phyloP scores from a whole-genome alignment of 768 basidiomycete species.

The Tephrocybe sp. region DNA sequence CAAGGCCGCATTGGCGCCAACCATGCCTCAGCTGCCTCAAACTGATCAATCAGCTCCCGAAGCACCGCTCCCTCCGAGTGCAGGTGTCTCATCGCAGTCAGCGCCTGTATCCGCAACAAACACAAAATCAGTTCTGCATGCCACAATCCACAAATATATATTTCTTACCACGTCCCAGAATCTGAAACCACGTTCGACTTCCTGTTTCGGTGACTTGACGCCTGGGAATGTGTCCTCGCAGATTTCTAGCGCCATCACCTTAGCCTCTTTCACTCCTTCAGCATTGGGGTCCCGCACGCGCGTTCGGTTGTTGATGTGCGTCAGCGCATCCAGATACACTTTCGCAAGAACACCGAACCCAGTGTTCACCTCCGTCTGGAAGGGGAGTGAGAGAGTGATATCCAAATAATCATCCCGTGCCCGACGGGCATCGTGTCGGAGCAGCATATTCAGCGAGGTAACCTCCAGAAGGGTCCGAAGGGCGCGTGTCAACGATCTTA shows the following conservation, averaged over 20 bases:
- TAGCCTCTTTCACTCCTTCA: constrained; percentile 78
- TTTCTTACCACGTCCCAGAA: constrained; percentile 96
- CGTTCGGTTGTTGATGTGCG: constrained; percentile 79
- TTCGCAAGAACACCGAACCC: constrained; percentile 97
- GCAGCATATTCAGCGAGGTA: constrained; percentile 87
- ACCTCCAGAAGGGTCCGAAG: constrained; percentile 89
- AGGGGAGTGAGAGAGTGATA: constrained; percentile 87
- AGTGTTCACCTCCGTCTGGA: constrained; percentile 96
- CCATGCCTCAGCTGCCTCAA: constrained; percentile 95
- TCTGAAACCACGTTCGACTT: constrained; percentile 94
- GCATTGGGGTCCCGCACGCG: constrained; percentile 75
- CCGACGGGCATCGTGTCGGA: constrained; percentile 83
- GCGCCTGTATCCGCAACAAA: constrained; percentile 48
- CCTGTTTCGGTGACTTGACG: constrained; percentile 80
- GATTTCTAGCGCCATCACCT: constrained; percentile 83
- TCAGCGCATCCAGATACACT: constrained; percentile 92
- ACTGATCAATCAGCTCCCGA: constrained; percentile 89
- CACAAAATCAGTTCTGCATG: constrained; percentile 1
- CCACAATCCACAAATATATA: constrained; percentile 5
- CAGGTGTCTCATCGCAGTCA: constrained; percentile 87
- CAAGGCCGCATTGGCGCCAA: constrained; percentile 87
- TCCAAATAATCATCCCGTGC: constrained; percentile 90
- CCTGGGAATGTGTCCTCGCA: constrained; percentile 94
- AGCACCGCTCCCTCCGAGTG: constrained; percentile 79
- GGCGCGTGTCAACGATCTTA: constrained; percentile 86